phyloP scores from a whole-genome alignment of 805 yeast species.

The Lachancea kluyveri region DNA sequence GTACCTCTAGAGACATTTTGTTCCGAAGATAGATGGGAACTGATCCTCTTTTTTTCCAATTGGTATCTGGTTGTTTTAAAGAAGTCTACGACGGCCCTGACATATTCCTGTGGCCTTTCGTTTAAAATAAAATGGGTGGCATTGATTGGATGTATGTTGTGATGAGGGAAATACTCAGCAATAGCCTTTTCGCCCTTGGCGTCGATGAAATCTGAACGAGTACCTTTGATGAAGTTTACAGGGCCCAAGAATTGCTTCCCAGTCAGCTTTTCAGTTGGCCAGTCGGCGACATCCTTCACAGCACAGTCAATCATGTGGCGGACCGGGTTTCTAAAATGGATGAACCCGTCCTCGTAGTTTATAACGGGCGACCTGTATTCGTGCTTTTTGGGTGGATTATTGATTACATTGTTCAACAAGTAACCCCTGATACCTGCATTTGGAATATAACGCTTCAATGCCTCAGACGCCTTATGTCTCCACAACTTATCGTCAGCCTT shows the following conservation, averaged over 20 bases:
- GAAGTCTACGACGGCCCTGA: slow-evolving; percentile 19
- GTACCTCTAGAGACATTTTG: too few relatives aligned
- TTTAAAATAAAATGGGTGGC: slow-evolving; percentile 35
- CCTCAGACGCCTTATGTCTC: slow-evolving; percentile 21
- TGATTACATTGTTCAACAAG: slow-evolving; percentile 34
- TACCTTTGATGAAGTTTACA: slow-evolving; percentile 36
- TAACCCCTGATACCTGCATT: slow-evolving; percentile 31
- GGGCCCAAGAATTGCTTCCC: slow-evolving; percentile 30
- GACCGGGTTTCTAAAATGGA: slow-evolving; percentile 32
- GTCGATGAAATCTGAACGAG: slow-evolving; percentile 34
- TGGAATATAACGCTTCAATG: slow-evolving; percentile 18
- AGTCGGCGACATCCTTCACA: slow-evolving; percentile 28
- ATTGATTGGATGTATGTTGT: slow-evolving; percentile 19
- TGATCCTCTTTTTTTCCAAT: slow-evolving; percentile 7
- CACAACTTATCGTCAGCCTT: slow-evolving; percentile 24
- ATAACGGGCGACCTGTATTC: slow-evolving; percentile 20
- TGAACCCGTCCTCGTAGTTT: slow-evolving; percentile 24
- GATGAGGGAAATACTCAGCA: slow-evolving; percentile 24
- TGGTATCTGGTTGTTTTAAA: slow-evolving; percentile 20
- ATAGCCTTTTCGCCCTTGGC: slow-evolving; percentile 24
- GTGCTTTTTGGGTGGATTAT: slow-evolving; percentile 23
- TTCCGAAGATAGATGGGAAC: too few relatives aligned
- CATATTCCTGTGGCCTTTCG: slow-evolving; percentile 32
- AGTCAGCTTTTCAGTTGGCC: slow-evolving; percentile 27
- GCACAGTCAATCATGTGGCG: slow-evolving; percentile 24